Evolutionary conservation across 495 filamentous ascomycete species (phyloP).

Genomic region (Penicillium turbatum): DNA sequence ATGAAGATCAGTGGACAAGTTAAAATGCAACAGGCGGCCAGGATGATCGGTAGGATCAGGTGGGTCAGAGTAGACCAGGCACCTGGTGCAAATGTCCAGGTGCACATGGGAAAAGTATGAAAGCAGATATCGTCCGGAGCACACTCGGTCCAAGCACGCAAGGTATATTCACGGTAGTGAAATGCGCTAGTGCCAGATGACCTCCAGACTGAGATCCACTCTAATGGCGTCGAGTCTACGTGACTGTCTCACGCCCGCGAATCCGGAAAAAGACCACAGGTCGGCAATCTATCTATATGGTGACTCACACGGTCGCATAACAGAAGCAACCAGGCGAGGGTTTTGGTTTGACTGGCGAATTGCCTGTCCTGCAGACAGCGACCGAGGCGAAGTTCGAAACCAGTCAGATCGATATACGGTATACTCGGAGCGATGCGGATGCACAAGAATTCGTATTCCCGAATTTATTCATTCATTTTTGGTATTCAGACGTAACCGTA

Average conservation of each 20-base stretch:
- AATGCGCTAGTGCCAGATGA: background rate
- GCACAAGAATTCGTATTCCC: constrained; percentile 32
- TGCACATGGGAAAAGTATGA: background rate
- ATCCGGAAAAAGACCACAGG: background rate
- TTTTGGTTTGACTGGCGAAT: background rate
- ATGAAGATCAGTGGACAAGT: background rate
- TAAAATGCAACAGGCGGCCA: background rate
- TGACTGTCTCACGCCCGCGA: background rate
- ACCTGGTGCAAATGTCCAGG: background rate
- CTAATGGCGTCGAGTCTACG: background rate
- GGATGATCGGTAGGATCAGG: background rate
- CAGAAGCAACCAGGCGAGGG: background rate
- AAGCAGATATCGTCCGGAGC: background rate
- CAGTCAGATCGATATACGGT: constrained; percentile 3
- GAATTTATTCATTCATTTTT: constrained; percentile 43
- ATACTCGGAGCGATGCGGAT: constrained; percentile 7
- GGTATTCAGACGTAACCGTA: constrained; percentile 43
- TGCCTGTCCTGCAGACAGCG: background rate
- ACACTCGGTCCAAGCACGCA: background rate
- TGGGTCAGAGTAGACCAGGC: background rate
- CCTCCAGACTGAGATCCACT: background rate
- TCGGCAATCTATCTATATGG: background rate
- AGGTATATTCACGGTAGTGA: background rate
- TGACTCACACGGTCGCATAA: background rate
- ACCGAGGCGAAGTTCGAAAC: background rate